Evolutionary conservation across 139 green algal genomes (phyloP).

Genomic region (Coelastrella sp.): DNA sequence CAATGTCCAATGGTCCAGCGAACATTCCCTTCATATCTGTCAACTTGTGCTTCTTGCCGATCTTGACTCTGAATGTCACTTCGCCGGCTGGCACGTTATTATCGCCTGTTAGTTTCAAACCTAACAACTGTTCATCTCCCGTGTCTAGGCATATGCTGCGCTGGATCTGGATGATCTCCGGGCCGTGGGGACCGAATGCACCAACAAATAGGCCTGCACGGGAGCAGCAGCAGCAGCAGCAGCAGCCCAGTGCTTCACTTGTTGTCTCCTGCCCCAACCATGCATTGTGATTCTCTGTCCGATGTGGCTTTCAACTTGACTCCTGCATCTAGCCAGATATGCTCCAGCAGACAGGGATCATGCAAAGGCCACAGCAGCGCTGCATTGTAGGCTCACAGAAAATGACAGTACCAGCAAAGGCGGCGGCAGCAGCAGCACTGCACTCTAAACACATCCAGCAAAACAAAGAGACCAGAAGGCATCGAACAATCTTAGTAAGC

Average conservation of each 20-base stretch:
- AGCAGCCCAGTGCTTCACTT: neutral
- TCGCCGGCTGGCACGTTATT: conserved; percentile 85
- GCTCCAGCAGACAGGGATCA: neutral
- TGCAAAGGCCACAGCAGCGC: neutral
- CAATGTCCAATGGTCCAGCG: conserved; percentile 81
- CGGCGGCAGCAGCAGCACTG: conserved; percentile 26
- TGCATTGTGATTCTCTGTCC: neutral
- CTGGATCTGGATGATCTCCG: conserved; percentile 53
- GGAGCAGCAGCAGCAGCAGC: conserved; percentile 14
- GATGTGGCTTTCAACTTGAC: neutral
- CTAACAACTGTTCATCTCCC: conserved; percentile 80
- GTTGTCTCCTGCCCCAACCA: neutral
- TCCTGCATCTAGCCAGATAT: neutral
- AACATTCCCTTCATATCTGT: conserved; percentile 48
- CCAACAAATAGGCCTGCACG: conserved; percentile 66
- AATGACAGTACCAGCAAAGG: neutral
- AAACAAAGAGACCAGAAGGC: neutral
- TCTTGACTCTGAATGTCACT: conserved; percentile 82
- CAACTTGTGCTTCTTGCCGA: conserved; percentile 63
- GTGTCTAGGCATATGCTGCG: conserved; percentile 15
- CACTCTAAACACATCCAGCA: neutral
- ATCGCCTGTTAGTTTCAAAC: conserved; percentile 93
- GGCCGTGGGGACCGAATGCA: conserved; percentile 90
- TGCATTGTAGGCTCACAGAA: neutral
- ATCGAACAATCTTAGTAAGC: neutral